phyloP scores from a whole-genome alignment of 805 yeast species.

The Suhomyces canberraensis region DNA sequence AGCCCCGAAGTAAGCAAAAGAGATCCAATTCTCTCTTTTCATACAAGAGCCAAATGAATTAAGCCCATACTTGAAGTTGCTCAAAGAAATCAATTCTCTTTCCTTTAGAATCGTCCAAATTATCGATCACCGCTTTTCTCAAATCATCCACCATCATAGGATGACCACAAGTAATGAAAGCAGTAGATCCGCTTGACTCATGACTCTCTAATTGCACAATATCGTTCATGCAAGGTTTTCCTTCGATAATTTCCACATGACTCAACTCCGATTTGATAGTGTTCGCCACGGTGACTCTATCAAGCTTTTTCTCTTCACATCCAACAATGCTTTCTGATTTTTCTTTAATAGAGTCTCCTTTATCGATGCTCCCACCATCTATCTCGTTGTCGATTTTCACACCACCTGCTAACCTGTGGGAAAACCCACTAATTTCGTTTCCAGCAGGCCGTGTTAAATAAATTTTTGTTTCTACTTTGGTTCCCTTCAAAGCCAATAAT shows the following conservation, averaged over 20 bases:
- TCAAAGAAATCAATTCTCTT: slow-evolving; percentile 68
- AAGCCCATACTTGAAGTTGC: slow-evolving; percentile 70
- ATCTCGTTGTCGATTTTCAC: neutral
- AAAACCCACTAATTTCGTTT: slow-evolving; percentile 2
- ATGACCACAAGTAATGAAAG: slow-evolving; percentile 63
- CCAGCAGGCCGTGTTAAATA: slow-evolving; percentile 27
- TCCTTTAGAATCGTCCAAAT: slow-evolving; percentile 34
- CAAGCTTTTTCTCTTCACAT: neutral
- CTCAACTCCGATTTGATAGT: slow-evolving; percentile 12
- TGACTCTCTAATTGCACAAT: slow-evolving; percentile 37
- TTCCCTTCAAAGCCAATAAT: slow-evolving; percentile 21
- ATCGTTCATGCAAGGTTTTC: slow-evolving; percentile 45
- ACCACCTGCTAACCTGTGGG: slow-evolving; percentile 2
- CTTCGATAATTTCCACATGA: slow-evolving; percentile 16
- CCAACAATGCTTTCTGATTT: neutral
- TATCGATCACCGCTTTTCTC: slow-evolving; percentile 45
- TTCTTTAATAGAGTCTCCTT: slow-evolving; percentile 1
- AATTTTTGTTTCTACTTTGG: slow-evolving; percentile 26
- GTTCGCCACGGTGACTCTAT: neutral
- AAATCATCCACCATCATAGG: slow-evolving; percentile 54
- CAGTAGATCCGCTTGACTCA: slow-evolving; percentile 42
- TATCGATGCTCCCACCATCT: neutral
- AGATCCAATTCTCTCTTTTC: too few relatives aligned
- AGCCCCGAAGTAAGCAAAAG: too few relatives aligned
- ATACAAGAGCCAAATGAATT: too few relatives aligned